Evolutionary conservation across 129 eudicot species (phyloP).

Genomic region (Centrapalus pauciflorus): DNA sequence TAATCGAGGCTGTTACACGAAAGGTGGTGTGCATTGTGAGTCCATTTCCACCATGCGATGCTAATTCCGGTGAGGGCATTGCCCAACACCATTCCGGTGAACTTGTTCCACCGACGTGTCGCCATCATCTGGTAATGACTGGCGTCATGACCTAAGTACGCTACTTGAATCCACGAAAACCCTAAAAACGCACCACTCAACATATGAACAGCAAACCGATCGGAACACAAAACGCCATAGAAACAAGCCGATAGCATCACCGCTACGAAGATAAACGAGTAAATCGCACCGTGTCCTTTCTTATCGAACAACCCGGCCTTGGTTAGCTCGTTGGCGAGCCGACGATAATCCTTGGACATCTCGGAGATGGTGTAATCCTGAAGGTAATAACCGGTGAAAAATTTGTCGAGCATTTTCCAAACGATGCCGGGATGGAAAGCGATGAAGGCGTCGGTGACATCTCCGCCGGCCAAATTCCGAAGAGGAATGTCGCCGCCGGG

Average conservation of each 20-base stretch:
- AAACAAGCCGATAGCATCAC: constrained; percentile 43
- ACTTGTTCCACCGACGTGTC: constrained; percentile 55
- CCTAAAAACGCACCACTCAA: constrained; percentile 62
- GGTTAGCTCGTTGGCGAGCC: constrained; percentile 49
- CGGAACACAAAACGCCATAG: constrained; percentile 48
- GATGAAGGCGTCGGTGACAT: constrained; percentile 87
- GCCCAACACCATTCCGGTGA: constrained; percentile 65
- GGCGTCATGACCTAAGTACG: constrained; percentile 92
- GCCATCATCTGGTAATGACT: constrained; percentile 87
- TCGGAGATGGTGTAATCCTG: constrained; percentile 60
- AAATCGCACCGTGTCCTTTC: constrained; percentile 67
- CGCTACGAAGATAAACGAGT: constrained; percentile 43
- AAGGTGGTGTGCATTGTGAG: constrained; percentile 82
- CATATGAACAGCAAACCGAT: constrained; percentile 51
- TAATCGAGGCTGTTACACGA: constrained; percentile 74
- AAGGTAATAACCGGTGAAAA: constrained; percentile 68
- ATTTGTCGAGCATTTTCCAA: constrained; percentile 61
- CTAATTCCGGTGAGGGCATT: constrained; percentile 83
- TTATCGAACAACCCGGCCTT: constrained; percentile 79
- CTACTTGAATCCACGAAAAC: constrained; percentile 73
- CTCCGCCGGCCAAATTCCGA: constrained; percentile 70
- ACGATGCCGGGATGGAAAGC: constrained; percentile 89
- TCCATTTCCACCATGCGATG: constrained; percentile 98
- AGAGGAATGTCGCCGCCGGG: constrained; percentile 82
- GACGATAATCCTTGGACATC: constrained; percentile 78